A percentile compares a stretch with the other conserved stretches of the same genome.
Conservation (phyloP, 2,329 filamentous ascomycete species). For the Myriosclerotinia curreyana region DNA sequence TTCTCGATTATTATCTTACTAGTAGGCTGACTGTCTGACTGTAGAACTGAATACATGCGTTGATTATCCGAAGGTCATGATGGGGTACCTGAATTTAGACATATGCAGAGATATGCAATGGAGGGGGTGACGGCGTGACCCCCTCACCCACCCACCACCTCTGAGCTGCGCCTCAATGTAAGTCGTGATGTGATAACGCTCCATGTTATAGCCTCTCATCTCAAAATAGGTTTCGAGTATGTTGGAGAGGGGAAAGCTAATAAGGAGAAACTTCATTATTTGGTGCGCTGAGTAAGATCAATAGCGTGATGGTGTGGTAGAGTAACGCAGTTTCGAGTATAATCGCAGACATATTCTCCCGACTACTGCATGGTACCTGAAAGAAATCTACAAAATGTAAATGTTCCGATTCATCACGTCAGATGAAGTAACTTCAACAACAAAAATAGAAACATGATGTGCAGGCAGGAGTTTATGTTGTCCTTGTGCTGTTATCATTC, state of each 20-base stretch:
- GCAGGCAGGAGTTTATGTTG: slow-evolving; percentile 16
- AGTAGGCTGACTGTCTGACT: background rate
- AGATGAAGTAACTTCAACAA: slow-evolving; percentile 16
- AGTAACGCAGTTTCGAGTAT: background rate
- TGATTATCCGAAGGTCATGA: background rate
- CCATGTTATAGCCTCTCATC: slow-evolving; percentile 22
- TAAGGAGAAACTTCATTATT: background rate
- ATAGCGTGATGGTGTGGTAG: slow-evolving; percentile 10
- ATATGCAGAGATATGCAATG: slow-evolving; percentile 17
- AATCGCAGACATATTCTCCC: slow-evolving; percentile 3
- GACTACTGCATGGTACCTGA: slow-evolving; percentile 21
- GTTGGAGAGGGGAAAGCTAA: slow-evolving; percentile 8
- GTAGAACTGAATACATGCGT: background rate
- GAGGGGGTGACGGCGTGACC: slow-evolving; percentile 7
- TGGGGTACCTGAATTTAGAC: slow-evolving; percentile 15
- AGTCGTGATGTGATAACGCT: slow-evolving; percentile 4
- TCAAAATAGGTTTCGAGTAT: slow-evolving; percentile 27
- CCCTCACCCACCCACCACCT: slow-evolving; percentile 5
- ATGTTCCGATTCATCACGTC: slow-evolving; percentile 19
- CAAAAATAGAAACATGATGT: slow-evolving; percentile 22
- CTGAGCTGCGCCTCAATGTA: slow-evolving; percentile 16
- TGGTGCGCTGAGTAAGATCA: slow-evolving; percentile 22
- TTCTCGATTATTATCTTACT: background rate
- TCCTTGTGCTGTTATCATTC: slow-evolving; percentile 13
- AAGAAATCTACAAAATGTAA: background rate